Evolutionary conservation across 495 filamentous ascomycete genomes (phyloP), one percentile per base, ranked within the genome.

Genomic region (Cudoniella acicularis): DNA sequence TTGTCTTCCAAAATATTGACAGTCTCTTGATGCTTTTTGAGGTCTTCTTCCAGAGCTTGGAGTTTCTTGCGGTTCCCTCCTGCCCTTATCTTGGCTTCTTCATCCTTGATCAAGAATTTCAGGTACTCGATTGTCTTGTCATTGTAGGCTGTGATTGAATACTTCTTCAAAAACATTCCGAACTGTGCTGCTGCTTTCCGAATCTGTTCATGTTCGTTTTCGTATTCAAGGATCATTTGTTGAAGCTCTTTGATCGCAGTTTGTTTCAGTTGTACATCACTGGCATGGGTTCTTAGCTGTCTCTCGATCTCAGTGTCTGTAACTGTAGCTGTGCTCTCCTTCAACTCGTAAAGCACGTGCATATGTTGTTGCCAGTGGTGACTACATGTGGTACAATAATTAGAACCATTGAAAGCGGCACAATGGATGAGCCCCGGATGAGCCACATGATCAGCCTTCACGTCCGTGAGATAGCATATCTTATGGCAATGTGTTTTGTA

Each of bases 121-220:
- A 77, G 65, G 57, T 77, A 77, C 1, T 59, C 73, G 2, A 73
- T 10, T 11, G 66, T 75, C 1, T 70, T 69, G 52, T 77, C 73
- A 45, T 77, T 77, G 64, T 69, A 70, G 1, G 64, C 49, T 0
- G 69, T 64, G 49, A 77, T 71, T 1, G 66, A 67, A 48, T 75
- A 59, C 22, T 71, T 65, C 56, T 66, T 70, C 4, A 78, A 53
- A 58, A 70, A 78, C 2, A 74, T 13, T 27, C 69, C 58, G 54
- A 78, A 77, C 20, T 67, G 52, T 1, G 68, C 73, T 2, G 73
- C 65, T 0, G 71, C 74, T 18, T 68, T 25, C 50, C 67, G 68
- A 42, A 78, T 67, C 22, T 60, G 36, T 0, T 54, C 51, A 26
- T 68, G 63, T 55, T 78, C 72, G 1, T 60, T 18, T 42, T 70